phyloP scores from a whole-genome alignment of 176 grass and related monocot species.

The Zea luxurians region DNA sequence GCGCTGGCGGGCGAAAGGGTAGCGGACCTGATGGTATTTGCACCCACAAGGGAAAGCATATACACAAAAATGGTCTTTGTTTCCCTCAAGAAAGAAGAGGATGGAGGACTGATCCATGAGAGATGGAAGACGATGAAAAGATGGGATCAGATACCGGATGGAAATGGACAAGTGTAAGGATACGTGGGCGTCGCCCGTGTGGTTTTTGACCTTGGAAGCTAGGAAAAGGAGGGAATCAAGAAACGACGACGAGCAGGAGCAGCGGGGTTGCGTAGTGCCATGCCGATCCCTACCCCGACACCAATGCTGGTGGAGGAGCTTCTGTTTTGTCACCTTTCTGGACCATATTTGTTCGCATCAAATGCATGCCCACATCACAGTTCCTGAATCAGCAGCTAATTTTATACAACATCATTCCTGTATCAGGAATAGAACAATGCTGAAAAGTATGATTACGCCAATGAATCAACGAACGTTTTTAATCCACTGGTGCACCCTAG shows the following conservation, averaged over 20 bases:
- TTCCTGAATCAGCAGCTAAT: neutral
- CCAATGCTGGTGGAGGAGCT: neutral
- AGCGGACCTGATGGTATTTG: constrained; percentile 7
- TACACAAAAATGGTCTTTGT: neutral
- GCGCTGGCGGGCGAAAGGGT: neutral
- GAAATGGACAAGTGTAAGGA: neutral
- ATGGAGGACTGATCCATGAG: neutral
- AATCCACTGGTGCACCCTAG: neutral
- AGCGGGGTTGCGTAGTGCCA: neutral
- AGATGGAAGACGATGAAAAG: constrained; percentile 18
- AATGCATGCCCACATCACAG: neutral
- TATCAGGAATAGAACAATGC: neutral
- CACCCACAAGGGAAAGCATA: constrained; percentile 39
- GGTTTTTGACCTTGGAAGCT: constrained; percentile 45
- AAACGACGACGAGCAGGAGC: neutral
- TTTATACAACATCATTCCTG: neutral
- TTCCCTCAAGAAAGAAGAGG: neutral
- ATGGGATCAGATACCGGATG: constrained; percentile 4
- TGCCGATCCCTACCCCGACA: neutral
- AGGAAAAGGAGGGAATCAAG: constrained; percentile 27
- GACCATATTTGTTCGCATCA: neutral
- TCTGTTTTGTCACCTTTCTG: neutral
- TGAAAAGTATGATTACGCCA: neutral
- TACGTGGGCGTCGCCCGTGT: neutral
- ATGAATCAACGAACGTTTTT: neutral